These are phyloP conservation scores for Hygrocybe coccinea DNA, from an alignment of 768 basidiomycete species.

Conservation along the genomic window DNA sequence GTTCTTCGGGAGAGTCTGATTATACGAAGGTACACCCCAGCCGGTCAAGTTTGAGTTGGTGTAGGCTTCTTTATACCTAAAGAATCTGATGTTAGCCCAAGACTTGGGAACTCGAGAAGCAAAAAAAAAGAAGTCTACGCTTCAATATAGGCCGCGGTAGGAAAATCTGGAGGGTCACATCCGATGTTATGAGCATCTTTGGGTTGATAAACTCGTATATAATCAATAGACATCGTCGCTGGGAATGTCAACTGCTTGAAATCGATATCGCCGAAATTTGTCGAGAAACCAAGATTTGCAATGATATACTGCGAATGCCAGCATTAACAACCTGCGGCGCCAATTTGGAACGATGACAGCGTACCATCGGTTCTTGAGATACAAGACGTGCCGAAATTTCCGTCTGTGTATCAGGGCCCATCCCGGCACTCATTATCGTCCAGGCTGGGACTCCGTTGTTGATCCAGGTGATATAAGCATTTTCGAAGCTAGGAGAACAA, in stretches of 20 bases:
- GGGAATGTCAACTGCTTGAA: conserved; percentile 51
- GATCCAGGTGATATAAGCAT: conserved; percentile 67
- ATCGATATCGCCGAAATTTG: conserved; percentile 64
- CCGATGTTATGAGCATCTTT: conserved; percentile 48
- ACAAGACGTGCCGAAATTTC: conserved; percentile 58
- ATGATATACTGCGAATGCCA: conserved; percentile 52
- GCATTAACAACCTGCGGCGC: conserved; percentile 30
- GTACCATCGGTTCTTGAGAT: conserved; percentile 68
- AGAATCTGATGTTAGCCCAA: not conserved
- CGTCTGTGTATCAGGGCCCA: conserved; percentile 46
- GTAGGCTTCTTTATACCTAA: conserved; percentile 37
- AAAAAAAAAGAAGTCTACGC: conserved; percentile 16
- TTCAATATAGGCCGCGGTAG: conserved; percentile 73
- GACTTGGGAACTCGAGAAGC: not conserved
- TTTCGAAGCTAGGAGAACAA: conserved; percentile 36
- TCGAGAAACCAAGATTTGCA: conserved; percentile 64
- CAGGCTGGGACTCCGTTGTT: conserved; percentile 50
- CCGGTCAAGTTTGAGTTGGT: conserved; percentile 41
- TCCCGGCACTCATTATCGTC: conserved; percentile 47
- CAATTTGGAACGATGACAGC: conserved; percentile 7
- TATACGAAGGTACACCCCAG: conserved; percentile 31
- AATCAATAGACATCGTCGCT: conserved; percentile 69
- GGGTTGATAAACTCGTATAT: conserved; percentile 71
- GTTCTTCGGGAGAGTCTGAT: conserved; percentile 40
- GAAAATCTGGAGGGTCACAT: conserved; percentile 67